Base-by-base conservation (phyloP, 2,329 filamentous ascomycete species). In the Pestalotiopsis sp. region DNA sequence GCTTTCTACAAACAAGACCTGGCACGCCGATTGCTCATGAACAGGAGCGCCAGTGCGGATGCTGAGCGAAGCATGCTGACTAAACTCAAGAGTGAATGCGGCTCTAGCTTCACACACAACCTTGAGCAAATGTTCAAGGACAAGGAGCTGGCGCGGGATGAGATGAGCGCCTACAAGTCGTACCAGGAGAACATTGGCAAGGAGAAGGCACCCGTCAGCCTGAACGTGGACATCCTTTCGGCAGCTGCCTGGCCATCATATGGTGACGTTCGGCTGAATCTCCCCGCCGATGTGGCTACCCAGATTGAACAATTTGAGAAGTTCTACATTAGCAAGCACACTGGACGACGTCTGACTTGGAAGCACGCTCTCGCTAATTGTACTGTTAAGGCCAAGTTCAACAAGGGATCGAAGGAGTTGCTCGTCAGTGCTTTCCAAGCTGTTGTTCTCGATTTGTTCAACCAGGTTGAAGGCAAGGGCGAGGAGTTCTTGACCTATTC, bases 61-160 rank as follows among this genome's bases (percentile, higher is more conserved):
- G 95, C 96, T 0, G 97, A 99, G 82, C 90, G 95, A 71, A 97
- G 92, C 81, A 99, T 99, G 96, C 87, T 99, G 62, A 87, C 93
- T 31, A 93, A 97, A 73, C 86, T 99, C 36, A 95, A 96, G 81
- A 92, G 91, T 73, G 96, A 99, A 83, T 99, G 96, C 77, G 96
- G 96, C 52, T 92, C 93, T 14, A 93, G 90, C 74, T 98, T 99
- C 78, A 99, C 96, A 0, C 95, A 97, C 78, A 99, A 99, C 76
- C 86, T 99, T 0, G 97, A 99, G 81, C 93, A 95, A 71, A 99
- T 99, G 96, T 99, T 99, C 85, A 97, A 97, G 80, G 96, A 99
- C 76, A 94, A 98, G 80, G 95, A 98, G 77, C 87, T 98, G 23
- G 93, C 93, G 13, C 92, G 92, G 70, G 96, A 98, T 75, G 95